Base-by-base conservation (phyloP, 108 stramenopile species). In the Cyclostephanos tholiformis region DNA sequence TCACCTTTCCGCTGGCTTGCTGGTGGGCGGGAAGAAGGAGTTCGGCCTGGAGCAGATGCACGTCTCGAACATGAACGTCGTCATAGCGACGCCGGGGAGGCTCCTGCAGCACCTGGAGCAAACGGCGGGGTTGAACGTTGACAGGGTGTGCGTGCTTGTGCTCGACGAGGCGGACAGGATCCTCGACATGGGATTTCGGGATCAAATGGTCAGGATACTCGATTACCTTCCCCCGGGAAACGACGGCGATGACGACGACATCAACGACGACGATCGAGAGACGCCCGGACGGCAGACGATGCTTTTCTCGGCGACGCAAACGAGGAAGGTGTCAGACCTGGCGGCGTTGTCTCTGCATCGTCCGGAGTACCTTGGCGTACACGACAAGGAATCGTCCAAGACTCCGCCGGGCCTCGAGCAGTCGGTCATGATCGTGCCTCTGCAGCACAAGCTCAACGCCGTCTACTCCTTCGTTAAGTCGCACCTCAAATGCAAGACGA, bases 81-180 rank as follows among this genome's bases (percentile, higher is more conserved):
- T 99, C 39, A 87, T 99, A 51, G 93, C 92, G 17, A 99, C 99
- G 26, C 99, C 99, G 17, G 98, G 99, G 20, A 76, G 99, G 25
- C 74, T 99, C 29, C 75, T 99, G 75, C 97, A 98, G 86, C 99
- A 99, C 85, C 84, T 98, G 68, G 98, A 99, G 82, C 96, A 98
- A 73, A 98, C 98, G 30, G 93, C 94, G 4, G 96, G 91, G 19
- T 95, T 99, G 63, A 95, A 97, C 76, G 87, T 90, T 1, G 82
- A 84, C 52, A 63, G 83, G n/a, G 66, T 99, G 13, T 86, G 90
- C 69, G 85, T 98, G 60, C 76, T 99, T 35, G 97, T 99, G 12
- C 74, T 99, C 64, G 99, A 99, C 71, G 99, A 99, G 84, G 98
- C 98, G 6, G 99, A 99, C 81, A 83, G 98, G 29, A 92, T 98